Percentiles rank a stretch among this genome's conserved stretches.
These are phyloP conservation scores for Ceratobasidium theobromae DNA, from an alignment of 1,284 basidiomycete species.

Conservation along the genomic window DNA sequence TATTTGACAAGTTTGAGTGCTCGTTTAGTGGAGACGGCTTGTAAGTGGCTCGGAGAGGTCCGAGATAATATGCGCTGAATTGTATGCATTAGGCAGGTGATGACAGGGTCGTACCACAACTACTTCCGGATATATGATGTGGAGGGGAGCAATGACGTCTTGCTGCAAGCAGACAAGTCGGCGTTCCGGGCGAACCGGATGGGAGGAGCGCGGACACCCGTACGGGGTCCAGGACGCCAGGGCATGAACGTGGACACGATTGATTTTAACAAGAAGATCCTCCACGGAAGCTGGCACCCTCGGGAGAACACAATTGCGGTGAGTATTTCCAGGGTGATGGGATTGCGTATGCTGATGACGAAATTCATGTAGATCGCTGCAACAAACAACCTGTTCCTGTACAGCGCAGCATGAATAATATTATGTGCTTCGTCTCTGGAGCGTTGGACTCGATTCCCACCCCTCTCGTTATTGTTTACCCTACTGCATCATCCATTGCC, in stretches of 20 bases:
- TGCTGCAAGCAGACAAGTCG: conserved; percentile 98
- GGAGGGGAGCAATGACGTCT: conserved; percentile 86
- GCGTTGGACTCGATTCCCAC: background rate
- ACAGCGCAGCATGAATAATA: conserved; percentile 70
- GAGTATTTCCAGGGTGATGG: conserved; percentile 43
- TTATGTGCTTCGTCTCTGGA: background rate
- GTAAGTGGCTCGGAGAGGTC: conserved; percentile 56
- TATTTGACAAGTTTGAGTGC: conserved; percentile 99
- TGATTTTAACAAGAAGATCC: conserved; percentile 99
- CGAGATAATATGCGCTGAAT: conserved; percentile 28
- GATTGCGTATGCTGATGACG: conserved; percentile 28
- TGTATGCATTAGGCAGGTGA: conserved; percentile 66
- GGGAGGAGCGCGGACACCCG: conserved; percentile 70
- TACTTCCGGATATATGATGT: conserved; percentile 99
- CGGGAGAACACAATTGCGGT: conserved; percentile 96
- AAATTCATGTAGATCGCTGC: conserved; percentile 83
- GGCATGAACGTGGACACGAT: conserved; percentile 87
- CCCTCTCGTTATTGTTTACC: background rate
- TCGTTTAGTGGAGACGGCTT: conserved; percentile 94
- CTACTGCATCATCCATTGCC: conserved; percentile 7
- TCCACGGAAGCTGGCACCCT: conserved; percentile 97
- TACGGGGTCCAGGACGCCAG: conserved; percentile 73
- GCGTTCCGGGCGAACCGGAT: conserved; percentile 99
- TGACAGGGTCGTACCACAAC: conserved; percentile 99
- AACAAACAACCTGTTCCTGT: conserved; percentile 87